Base-by-base conservation (phyloP, 768 basidiomycete genomes). In the Suillus lakei region DNA sequence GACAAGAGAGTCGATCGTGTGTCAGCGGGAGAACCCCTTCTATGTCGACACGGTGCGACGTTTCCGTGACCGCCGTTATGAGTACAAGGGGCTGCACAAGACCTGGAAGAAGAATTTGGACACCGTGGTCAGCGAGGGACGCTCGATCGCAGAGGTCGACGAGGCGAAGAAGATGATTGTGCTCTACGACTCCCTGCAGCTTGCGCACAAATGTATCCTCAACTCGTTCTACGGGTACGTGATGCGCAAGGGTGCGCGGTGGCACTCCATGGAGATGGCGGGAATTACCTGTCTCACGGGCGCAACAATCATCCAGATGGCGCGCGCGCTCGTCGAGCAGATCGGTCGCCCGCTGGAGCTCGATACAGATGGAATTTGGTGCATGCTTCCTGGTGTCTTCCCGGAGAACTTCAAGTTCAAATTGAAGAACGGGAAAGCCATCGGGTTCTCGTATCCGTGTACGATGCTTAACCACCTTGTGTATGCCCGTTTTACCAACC, bases 241-340 rank as follows among this genome's bases (percentile, higher is more conserved):
- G 75, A 99, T 99, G 98, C 89, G 98, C 46, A 99, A 99, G 76
- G 98, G 98, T 61, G 98, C 98, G 21, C 84, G 98, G 36, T 99
- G 98, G 98, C 96, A 98, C 77, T 99, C 97, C 34, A 98, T 99
- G 98, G 98, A 99, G 82, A 99, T 99, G 98, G 98, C 98, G 1
- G 98, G 98, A 8, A 98, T 99, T 67, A 99, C 98, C 13, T 99
- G 98, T 79, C 82, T 99, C 61, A 99, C 98, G 0, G 98, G 98
- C 46, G 96, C 98, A 23, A 93, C 88, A 7, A 99, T 99, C 80
- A 99, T 99, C 70, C 97, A 99, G 76, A 96, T 99, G 95, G 97
- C 98, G 16, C 88, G 98, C 43, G 91, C 96, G 64, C 85, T 99
- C 36, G 98, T 99, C 26, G 98, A 99, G 71, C 95, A 98, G 79